phyloP scores from a whole-genome alignment of 441 rosid species.

The Corymbia citriodora region DNA sequence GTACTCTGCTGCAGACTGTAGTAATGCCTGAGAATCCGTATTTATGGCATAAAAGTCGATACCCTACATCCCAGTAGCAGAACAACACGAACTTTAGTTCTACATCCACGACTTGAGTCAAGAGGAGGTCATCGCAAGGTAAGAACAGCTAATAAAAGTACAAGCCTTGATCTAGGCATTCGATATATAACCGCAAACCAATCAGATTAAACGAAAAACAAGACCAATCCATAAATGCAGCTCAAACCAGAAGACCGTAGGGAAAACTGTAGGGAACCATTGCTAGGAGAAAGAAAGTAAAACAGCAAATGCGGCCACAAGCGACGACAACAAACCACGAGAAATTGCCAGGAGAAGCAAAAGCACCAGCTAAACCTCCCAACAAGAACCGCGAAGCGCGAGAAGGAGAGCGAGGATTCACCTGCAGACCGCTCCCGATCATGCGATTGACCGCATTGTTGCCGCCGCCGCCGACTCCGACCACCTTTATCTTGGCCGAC shows the following conservation, averaged over 20 bases:
- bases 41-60: constrained; percentile 92
- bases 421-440: constrained; percentile 95
- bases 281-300: background rate
- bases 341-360: background rate
- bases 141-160: background rate
- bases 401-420: constrained; percentile 2
- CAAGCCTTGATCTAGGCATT: background rate
- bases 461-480: constrained; percentile 98
- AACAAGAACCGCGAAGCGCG: background rate
- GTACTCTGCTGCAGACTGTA: constrained; percentile 78
- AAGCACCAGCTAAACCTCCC: background rate
- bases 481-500: constrained; percentile 84
- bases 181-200: background rate
- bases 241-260: background rate
- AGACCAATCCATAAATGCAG: background rate
- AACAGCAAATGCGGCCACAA: background rate
- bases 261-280: background rate
- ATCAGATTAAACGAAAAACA: background rate
- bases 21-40: constrained; percentile 89
- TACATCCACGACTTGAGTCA: background rate
- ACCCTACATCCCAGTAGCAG: constrained; percentile 37
- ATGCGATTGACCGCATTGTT: constrained; percentile 98
- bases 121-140: background rate
- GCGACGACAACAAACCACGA: background rate
- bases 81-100: background rate